These are phyloP conservation scores for Pseudocercospora musae DNA, from an alignment of 2,329 filamentous ascomycete genomes.

Conservation along the genomic window DNA sequence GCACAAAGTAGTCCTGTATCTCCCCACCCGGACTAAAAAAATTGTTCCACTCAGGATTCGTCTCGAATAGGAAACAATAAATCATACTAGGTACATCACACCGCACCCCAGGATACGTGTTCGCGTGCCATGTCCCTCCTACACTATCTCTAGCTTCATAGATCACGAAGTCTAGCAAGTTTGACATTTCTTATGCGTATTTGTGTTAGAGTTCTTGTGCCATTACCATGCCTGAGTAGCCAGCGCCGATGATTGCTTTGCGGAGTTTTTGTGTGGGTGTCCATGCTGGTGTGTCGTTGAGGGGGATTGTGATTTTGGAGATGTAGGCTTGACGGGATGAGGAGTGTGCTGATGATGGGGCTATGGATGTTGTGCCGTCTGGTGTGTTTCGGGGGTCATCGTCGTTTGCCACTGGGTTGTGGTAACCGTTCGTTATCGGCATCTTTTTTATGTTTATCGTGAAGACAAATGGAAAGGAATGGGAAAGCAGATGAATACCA, in stretches of 20 bases:
- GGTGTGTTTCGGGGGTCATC: background rate
- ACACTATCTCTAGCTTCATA: constrained; percentile 40
- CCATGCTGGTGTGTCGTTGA: constrained; percentile 19
- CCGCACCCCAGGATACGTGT: constrained; percentile 33
- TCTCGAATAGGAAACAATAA: constrained; percentile 37
- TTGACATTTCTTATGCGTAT: constrained; percentile 29
- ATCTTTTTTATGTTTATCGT: too few relatives aligned
- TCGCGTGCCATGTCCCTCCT: constrained; percentile 40
- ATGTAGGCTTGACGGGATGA: constrained; percentile 5
- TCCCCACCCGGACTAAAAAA: constrained; percentile 42
- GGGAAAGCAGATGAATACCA: too few relatives aligned
- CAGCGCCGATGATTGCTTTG: constrained; percentile 33
- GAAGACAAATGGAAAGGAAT: background rate
- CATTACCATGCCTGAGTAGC: constrained; percentile 38
- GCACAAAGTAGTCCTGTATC: constrained; percentile 43
- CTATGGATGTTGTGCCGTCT: background rate
- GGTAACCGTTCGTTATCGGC: background rate
- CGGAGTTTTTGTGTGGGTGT: constrained; percentile 20
- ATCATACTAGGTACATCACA: constrained; percentile 29
- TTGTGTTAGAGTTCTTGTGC: constrained; percentile 40
- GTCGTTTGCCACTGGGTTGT: background rate
- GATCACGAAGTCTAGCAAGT: constrained; percentile 36
- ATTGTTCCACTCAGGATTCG: constrained; percentile 27
- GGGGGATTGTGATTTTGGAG: constrained; percentile 13
- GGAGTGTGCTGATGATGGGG: background rate